Conservation (phyloP, 108 stramenopile species). For the Asterionellopsis glacialis region DNA sequence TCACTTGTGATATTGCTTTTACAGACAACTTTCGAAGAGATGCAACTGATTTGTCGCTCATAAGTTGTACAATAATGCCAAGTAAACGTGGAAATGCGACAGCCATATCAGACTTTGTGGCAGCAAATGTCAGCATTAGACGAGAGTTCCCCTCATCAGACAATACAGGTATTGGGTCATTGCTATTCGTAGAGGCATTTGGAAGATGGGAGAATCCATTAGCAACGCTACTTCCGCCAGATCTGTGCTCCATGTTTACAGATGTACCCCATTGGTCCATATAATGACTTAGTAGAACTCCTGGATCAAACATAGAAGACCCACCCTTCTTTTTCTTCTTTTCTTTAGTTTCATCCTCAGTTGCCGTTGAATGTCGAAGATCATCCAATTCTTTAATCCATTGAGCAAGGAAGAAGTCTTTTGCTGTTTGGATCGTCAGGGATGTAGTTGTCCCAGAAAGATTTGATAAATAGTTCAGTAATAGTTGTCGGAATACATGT, state of each 20-base stretch:
- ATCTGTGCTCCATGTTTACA: not conserved
- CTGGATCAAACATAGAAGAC: constrained; percentile 22
- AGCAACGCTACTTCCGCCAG: not conserved
- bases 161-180: not conserved
- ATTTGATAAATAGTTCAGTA: constrained; percentile 53
- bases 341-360: too few relatives aligned
- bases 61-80: constrained; percentile 67
- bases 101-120: constrained; percentile 46
- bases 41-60: constrained; percentile 46
- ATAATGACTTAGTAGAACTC: constrained; percentile 26
- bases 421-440: constrained; percentile 28
- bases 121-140: constrained; percentile 47
- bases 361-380: not conserved
- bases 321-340: constrained; percentile 8
- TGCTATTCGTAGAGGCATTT: not conserved
- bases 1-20: constrained; percentile 55
- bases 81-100: constrained; percentile 57
- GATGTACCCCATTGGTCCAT: constrained; percentile 37
- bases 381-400: constrained; percentile 58
- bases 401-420: constrained; percentile 68
- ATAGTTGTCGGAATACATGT: constrained; percentile 58
- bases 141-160: constrained; percentile 52
- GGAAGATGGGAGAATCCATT: not conserved
- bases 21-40: constrained; percentile 76
- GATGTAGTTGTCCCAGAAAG: constrained; percentile 21